These are phyloP conservation scores for Suhomyces sp. DNA, from an alignment of 805 yeast genomes.

Conservation along the genomic window DNA sequence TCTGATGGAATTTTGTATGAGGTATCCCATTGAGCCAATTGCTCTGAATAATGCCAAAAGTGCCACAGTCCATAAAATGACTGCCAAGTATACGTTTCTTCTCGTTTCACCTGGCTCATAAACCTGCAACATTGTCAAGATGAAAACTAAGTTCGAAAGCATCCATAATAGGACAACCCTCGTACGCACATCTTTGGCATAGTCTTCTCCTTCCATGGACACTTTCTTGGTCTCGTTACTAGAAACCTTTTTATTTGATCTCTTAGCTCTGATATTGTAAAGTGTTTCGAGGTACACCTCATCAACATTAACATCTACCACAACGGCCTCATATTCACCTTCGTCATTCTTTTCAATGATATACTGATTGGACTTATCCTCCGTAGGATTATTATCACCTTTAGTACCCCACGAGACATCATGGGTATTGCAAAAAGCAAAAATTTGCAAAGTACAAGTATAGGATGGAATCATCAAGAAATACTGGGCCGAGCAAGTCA, in stretches of 20 bases:
- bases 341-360: constrained; percentile 75
- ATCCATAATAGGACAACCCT: constrained; percentile 96
- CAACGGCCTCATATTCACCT: constrained; percentile 77
- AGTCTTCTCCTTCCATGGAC: constrained; percentile 62
- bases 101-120: constrained; percentile 60
- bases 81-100: constrained; percentile 68
- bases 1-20: constrained; percentile 42
- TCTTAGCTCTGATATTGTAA: constrained; percentile 66
- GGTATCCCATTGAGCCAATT: constrained; percentile 71
- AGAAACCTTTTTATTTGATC: constrained; percentile 53
- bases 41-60: constrained; percentile 79
- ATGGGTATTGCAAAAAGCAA: constrained; percentile 96
- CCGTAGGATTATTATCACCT: constrained; percentile 74
- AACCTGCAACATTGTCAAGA: constrained; percentile 85
- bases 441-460: constrained; percentile 88
- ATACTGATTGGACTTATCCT: constrained; percentile 72
- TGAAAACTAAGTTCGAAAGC: constrained; percentile 72
- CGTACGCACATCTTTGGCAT: constrained; percentile 92
- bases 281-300: constrained; percentile 75
- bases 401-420: constrained; percentile 99
- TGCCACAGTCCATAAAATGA: constrained; percentile 92
- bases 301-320: constrained; percentile 80
- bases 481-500: constrained; percentile 85
- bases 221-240: constrained; percentile 31
- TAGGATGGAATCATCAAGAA: constrained; percentile 87